Evolutionary conservation across 495 filamentous ascomycete species (phyloP).

Genomic region (Rhizodiscina lignyota): DNA sequence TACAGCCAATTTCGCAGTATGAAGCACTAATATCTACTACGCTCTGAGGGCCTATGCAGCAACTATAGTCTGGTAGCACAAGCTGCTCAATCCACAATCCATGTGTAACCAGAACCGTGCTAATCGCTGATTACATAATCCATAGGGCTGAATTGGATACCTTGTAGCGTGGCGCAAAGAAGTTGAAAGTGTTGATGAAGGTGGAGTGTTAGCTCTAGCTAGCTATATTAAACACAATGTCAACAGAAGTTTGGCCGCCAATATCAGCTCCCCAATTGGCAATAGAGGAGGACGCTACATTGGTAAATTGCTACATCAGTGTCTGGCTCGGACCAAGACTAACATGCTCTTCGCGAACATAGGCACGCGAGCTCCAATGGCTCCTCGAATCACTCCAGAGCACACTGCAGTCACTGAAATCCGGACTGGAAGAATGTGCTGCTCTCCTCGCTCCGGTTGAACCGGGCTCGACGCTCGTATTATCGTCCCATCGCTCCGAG

Average conservation of each 20-base stretch:
- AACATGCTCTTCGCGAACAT: not conserved
- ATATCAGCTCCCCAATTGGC: not conserved
- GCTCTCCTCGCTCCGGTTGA: constrained; percentile 67
- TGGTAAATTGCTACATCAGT: not conserved
- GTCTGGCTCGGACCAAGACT: constrained; percentile 8
- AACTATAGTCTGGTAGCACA: too few relatives aligned
- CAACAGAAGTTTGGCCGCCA: not conserved
- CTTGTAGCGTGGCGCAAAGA: too few relatives aligned
- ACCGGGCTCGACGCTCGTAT: constrained; percentile 67
- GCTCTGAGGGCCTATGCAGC: too few relatives aligned
- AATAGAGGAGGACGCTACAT: not conserved
- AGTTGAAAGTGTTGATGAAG: too few relatives aligned
- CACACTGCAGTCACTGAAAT: constrained; percentile 58
- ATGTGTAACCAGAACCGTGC: too few relatives aligned
- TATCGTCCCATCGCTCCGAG: constrained; percentile 78
- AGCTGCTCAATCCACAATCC: too few relatives aligned
- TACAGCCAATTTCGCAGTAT: too few relatives aligned
- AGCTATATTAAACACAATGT: not conserved
- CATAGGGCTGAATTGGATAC: too few relatives aligned
- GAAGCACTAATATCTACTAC: too few relatives aligned
- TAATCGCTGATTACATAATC: too few relatives aligned
- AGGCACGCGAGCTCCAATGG: constrained; percentile 76
- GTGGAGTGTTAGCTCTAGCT: too few relatives aligned
- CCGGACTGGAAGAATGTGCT: constrained; percentile 78
- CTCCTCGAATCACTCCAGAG: constrained; percentile 63